phyloP scores from a whole-genome alignment of 2,329 filamentous ascomycete genomes.

The Teratosphaeria gauchensis region DNA sequence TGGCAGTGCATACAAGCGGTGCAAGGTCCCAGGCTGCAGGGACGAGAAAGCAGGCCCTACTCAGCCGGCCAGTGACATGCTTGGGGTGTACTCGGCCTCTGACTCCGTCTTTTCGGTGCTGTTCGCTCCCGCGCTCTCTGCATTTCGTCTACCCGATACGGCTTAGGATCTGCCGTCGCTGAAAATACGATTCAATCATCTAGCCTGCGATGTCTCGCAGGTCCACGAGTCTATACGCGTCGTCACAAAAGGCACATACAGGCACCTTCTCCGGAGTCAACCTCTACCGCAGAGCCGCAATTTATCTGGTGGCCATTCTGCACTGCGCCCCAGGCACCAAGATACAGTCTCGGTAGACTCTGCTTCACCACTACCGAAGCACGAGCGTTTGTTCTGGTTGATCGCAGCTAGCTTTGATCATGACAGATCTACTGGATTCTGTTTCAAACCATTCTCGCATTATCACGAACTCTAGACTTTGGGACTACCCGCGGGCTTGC shows the following conservation, averaged over 20 bases:
- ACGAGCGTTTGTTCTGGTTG: neutral
- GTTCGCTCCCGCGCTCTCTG: neutral
- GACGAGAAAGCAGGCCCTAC: neutral
- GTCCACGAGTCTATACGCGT: neutral
- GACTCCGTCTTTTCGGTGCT: neutral
- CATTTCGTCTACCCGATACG: neutral
- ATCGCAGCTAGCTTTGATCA: neutral
- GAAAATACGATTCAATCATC: slow-evolving; percentile 1
- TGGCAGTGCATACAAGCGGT: too few relatives aligned
- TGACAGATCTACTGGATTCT: neutral
- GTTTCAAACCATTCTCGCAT: neutral
- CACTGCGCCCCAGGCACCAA: neutral
- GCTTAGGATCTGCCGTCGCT: neutral
- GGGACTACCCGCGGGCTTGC: neutral
- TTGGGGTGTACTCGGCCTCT: neutral
- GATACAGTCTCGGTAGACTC: neutral
- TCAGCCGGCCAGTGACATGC: neutral
- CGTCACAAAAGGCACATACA: neutral
- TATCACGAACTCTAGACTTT: neutral
- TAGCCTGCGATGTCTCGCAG: neutral
- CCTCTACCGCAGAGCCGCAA: neutral
- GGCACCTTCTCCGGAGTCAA: neutral
- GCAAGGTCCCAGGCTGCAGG: neutral
- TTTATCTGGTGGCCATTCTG: neutral
- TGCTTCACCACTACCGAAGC: neutral